Evolutionary conservation across 345 rosid species (phyloP), one percentile per base, ranked within the genome.

Genomic region (Linum usitatissimum): DNA sequence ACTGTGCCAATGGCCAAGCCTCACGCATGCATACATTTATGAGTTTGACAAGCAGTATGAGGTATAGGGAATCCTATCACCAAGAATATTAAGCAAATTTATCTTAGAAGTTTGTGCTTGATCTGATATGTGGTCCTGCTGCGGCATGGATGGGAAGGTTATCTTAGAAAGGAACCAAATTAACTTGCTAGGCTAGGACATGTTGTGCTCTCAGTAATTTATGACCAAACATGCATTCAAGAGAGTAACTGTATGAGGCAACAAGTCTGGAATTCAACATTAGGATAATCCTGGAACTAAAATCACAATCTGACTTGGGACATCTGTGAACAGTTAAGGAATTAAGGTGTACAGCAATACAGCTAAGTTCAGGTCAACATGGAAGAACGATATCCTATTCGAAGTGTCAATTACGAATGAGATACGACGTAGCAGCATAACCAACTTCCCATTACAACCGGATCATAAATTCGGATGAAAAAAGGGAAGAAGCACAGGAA

Each of bases 401-500:
- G 3, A 45, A 45, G 51, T 45, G 51, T 23, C 51, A 45, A 45
- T 45, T 9, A 45, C 5, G 51, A 45, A 45, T 45, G 51, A 45
- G 51, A 45, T 45, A 45, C 17, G 51, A 45, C 15, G 10, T 45
- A 45, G 15, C 13, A 45, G 51, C 51, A 45, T 45, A 15, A 45
- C 38, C 8, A 34, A 34, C 38, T 34, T 23, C 28, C 28, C 28
- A 23, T 23, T 23, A 23, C 28, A 23, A 23, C 28, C 28, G 28
- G 38, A 4, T 34, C 38, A 34, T 34, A 34, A 34, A 34, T 7
- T 34, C 38, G 8, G 38, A 45, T 45, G 3, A 55, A 31, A 39
- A 58, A 21, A 36, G 28, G 4, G 23, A 36, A 55, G 38, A 76
- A 42, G 15, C 53, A 36, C 15, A 9, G 14, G 51, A 77, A 87